These are phyloP conservation scores for Striga hermonthica DNA, from an alignment of 305 asterid genomes.

Conservation along the genomic window DNA sequence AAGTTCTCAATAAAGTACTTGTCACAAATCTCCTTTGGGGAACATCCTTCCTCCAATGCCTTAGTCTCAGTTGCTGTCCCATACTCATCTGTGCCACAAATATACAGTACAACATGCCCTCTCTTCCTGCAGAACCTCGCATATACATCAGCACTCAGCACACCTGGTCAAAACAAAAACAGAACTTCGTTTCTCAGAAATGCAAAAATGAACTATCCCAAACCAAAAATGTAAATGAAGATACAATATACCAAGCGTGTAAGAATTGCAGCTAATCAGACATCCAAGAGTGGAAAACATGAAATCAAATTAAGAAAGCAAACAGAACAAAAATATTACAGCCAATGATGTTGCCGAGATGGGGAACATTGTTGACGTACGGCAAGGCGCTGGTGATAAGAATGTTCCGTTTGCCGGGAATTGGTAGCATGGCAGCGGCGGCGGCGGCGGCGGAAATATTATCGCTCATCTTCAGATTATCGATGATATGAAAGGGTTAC, in stretches of 20 bases:
- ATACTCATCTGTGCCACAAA: conserved; percentile 69
- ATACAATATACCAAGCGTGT: not conserved
- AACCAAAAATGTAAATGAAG: conserved; percentile 11
- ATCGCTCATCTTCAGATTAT: conserved; percentile 38
- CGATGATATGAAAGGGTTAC: too few relatives aligned
- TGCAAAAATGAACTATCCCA: not conserved
- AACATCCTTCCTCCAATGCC: conserved; percentile 63
- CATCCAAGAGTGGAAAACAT: conserved; percentile 1
- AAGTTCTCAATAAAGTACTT: conserved; percentile 36
- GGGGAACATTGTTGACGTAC: conserved; percentile 92
- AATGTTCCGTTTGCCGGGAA: conserved; percentile 73
- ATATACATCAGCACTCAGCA: conserved; percentile 92
- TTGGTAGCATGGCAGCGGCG: conserved; percentile 52
- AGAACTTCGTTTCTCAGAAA: conserved; percentile 9
- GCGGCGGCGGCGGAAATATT: conserved; percentile 34
- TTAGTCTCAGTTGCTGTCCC: conserved; percentile 71
- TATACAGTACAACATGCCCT: conserved; percentile 51
- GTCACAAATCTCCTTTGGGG: conserved; percentile 67
- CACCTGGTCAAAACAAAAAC: conserved; percentile 48
- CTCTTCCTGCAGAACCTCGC: conserved; percentile 80
- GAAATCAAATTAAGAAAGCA: conserved; percentile 10
- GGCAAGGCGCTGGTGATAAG: conserved; percentile 93
- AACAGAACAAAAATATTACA: conserved; percentile 38
- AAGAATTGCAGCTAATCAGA: too few relatives aligned
- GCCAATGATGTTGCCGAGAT: conserved; percentile 95